These are phyloP conservation scores for Ogataea paradorogensis DNA, from an alignment of 805 yeast genomes.

Conservation along the genomic window DNA sequence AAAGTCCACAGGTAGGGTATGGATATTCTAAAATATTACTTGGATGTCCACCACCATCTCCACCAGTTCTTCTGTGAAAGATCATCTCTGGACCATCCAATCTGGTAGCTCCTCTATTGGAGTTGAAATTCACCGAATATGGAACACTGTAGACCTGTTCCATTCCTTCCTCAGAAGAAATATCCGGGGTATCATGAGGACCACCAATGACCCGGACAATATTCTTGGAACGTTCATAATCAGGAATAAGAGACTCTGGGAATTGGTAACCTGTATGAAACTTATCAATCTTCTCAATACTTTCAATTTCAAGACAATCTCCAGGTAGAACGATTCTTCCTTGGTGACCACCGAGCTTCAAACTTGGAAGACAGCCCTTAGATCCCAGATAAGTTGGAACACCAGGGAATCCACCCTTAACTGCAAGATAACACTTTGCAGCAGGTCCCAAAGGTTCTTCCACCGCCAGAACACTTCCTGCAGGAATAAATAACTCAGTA, in stretches of 20 bases:
- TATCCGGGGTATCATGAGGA: constrained; percentile 96
- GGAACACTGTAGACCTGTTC: constrained; percentile 66
- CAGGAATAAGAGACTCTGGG: constrained; percentile 57
- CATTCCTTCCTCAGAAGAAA: constrained; percentile 73
- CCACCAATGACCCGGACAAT: constrained; percentile 90
- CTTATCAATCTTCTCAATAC: constrained; percentile 63
- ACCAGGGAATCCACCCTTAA: constrained; percentile 83
- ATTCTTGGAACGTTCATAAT: constrained; percentile 58
- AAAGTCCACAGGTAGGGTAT: constrained; percentile 92
- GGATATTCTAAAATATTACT: constrained; percentile 97
- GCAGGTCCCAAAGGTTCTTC: constrained; percentile 74
- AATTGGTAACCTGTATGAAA: constrained; percentile 66
- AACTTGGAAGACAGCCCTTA: constrained; percentile 91
- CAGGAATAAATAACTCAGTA: constrained; percentile 64
- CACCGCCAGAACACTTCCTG: constrained; percentile 71
- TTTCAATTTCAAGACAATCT: constrained; percentile 79
- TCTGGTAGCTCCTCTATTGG: constrained; percentile 94
- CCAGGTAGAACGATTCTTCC: constrained; percentile 90
- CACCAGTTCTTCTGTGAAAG: constrained; percentile 96
- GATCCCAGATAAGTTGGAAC: constrained; percentile 92
- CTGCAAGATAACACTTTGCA: constrained; percentile 84
- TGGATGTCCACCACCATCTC: constrained; percentile 97
- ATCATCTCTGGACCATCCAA: constrained; percentile 91
- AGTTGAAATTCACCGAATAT: constrained; percentile 96
- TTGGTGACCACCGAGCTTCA: constrained; percentile 88